Evolutionary conservation across 305 asterid genomes (phyloP).

Genomic region (Rubia occidens): DNA sequence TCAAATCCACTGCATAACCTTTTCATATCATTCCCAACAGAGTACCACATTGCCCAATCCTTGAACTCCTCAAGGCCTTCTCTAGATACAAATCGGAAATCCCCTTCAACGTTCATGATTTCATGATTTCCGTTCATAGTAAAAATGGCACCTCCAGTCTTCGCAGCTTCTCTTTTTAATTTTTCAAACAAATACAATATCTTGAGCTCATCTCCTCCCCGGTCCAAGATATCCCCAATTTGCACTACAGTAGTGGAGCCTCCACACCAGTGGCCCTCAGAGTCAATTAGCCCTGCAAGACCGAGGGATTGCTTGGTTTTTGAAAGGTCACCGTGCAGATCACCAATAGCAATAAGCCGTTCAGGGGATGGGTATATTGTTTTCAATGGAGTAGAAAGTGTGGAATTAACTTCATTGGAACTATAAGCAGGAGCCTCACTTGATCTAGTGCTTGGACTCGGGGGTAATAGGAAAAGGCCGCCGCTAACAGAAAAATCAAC

Average conservation of each 20-base stretch:
- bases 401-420: not conserved
- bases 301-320: slow-evolving; percentile 65
- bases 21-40: slow-evolving; percentile 56
- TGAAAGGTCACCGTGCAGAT: slow-evolving; percentile 82
- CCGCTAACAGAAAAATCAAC: slow-evolving; percentile 88
- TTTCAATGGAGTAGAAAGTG: slow-evolving; percentile 20
- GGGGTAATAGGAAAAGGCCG: slow-evolving; percentile 56
- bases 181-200: slow-evolving; percentile 77
- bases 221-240: slow-evolving; percentile 79
- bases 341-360: slow-evolving; percentile 85
- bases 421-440: slow-evolving; percentile 4
- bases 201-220: slow-evolving; percentile 88
- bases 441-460: slow-evolving; percentile 16
- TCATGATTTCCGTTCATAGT: slow-evolving; percentile 95
- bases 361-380: slow-evolving; percentile 54
- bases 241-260: slow-evolving; percentile 76
- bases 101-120: slow-evolving; percentile 74
- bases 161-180: slow-evolving; percentile 64
- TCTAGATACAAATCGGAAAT: slow-evolving; percentile 46
- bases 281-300: slow-evolving; percentile 57
- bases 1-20: slow-evolving; percentile 36
- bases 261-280: slow-evolving; percentile 61
- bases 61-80: slow-evolving; percentile 61
- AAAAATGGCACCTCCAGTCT: slow-evolving; percentile 47
- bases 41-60: slow-evolving; percentile 61